Evolutionary conservation across 148 eudicot species (phyloP), one percentile per base, ranked within the genome.

Genomic region (Gaultheria prostrata): DNA sequence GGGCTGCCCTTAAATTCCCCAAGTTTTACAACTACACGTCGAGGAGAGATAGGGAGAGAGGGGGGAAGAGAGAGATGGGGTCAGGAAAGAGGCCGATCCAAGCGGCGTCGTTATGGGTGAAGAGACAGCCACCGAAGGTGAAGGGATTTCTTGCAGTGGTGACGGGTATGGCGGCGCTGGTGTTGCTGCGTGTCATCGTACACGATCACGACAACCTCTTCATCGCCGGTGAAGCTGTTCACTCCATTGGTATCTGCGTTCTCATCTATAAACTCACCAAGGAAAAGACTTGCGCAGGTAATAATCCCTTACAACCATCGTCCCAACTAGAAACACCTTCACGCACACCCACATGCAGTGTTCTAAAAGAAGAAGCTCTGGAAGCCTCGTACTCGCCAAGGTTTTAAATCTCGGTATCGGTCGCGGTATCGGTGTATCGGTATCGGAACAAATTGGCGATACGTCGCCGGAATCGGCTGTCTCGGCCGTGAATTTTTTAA

Each of bases 231-330:
- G 98, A 95, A 80, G 94, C 95, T 59, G 98, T 95, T 78, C 98
- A 95, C 76, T 87, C 92, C 49, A 85, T 95, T 59, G 98, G 98
- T 1, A 92, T 93, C 46, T 89, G 87, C 8, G 93, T 95, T 59
- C 95, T 95, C 45, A 92, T 92, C 70, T 95, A 89, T 71, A 95
- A 95, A 87, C 95, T 95, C 85, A 89, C 88, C 73, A 93, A 91
- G 89, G 95, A 93, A 82, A 95, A 90, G 83, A 93, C 98, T 86
- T 95, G 98, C 72, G 98, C 97, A 6, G 98, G 98, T 95, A 90
- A 72, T 33, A 21, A 48, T 35, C 14, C 35, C 28, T 0, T 63
- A 63, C 28, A 24, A 9, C 3, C 70, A 61, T 61, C 63, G 24
- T 17, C 59, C 59, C 59, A 54, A 54, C 17, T 53, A 14, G 61